Evolutionary conservation across 2,329 filamentous ascomycete species (phyloP).

Genomic region (Fusarium sp.): DNA sequence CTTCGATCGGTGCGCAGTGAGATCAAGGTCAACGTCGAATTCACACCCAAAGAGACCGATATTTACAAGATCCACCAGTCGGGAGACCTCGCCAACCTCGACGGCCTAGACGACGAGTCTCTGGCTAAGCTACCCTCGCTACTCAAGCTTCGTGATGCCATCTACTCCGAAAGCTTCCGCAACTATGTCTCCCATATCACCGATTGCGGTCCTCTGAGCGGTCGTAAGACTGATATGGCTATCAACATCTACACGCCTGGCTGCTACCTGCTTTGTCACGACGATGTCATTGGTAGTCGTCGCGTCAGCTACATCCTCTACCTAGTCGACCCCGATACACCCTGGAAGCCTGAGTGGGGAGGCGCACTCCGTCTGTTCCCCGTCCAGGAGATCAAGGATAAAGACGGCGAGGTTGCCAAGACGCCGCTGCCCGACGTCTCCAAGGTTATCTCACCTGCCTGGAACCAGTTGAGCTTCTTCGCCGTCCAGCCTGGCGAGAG

Average conservation of each 20-base stretch:
- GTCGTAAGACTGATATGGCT: slow-evolving; percentile 97
- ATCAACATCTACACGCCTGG: slow-evolving; percentile 99
- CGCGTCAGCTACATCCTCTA: slow-evolving; percentile 98
- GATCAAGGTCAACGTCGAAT: slow-evolving; percentile 90
- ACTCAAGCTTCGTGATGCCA: slow-evolving; percentile 89
- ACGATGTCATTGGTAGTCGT: slow-evolving; percentile 98
- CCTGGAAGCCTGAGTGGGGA: slow-evolving; percentile 93
- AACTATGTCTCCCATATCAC: slow-evolving; percentile 90
- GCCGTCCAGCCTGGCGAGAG: slow-evolving; percentile 98
- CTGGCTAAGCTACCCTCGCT: slow-evolving; percentile 89
- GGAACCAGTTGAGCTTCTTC: slow-evolving; percentile 98
- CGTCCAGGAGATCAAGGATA: slow-evolving; percentile 68
- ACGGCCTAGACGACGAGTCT: slow-evolving; percentile 89
- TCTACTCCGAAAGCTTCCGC: slow-evolving; percentile 92
- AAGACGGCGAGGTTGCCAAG: slow-evolving; percentile 80
- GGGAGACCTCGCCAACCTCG: slow-evolving; percentile 95
- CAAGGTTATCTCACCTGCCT: slow-evolving; percentile 90
- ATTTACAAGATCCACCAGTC: slow-evolving; percentile 99
- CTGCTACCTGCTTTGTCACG: slow-evolving; percentile 94
- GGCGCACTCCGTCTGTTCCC: slow-evolving; percentile 92
- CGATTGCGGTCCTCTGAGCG: slow-evolving; percentile 86
- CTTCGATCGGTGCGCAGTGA: slow-evolving; percentile 89
- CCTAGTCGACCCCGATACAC: slow-evolving; percentile 88
- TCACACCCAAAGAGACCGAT: slow-evolving; percentile 98
- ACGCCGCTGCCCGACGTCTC: slow-evolving; percentile 83